Evolutionary conservation across 1,284 basidiomycete genomes (phyloP), one percentile per base, ranked within the genome.

Genomic region (Leccinum angustisporum): DNA sequence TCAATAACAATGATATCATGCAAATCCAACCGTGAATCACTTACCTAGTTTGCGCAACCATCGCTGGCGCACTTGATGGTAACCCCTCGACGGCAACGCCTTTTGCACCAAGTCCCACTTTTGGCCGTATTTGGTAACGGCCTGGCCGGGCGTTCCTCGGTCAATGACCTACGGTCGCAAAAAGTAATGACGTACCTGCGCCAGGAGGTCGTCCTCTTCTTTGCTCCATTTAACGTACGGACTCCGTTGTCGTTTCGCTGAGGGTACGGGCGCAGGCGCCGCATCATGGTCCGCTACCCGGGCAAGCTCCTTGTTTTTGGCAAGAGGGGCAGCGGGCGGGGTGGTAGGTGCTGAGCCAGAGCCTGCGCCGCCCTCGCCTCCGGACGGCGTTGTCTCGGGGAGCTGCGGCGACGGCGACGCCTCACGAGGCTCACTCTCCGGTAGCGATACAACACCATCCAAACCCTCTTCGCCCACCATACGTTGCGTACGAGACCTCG

Each of bases 31-130:
- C 18, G 11, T 21, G 11, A 21, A 7, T 13, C 5, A 10, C 76
- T 25, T 53, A 72, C 77, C 77, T 3, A 78, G 60, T 58, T 78
- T 78, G 46, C 76, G 68, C 43, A 77, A 65, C 77, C 77, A 77
- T n/a, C 77, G 68, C 54, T 77, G 76, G 1, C 76, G 73, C 38
- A 78, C 77, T 65, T 77, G 76, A 54, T 79, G 77, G 56, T 77
- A 77, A 1, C 75, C 75, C 56, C 74, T 66, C 25, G 75, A 76
- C 16, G 77, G 76, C 48, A 78, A 63, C 8, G 74, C 76, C 54
- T 78, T 77, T 63, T 77, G 77, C 27, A 77, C 76, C 36, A 78
- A 61, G 36, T 79, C 76, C 76, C 77, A 79, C 48, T 77, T 79
- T 58, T 78, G 77, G 25, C 77, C 77, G 36, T 78, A 70, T 65